A percentile compares a stretch with the other conserved stretches of the same genome.
These are phyloP conservation scores for Quercus rubra DNA, from an alignment of 306 rosid genomes.

Conservation along the genomic window DNA sequence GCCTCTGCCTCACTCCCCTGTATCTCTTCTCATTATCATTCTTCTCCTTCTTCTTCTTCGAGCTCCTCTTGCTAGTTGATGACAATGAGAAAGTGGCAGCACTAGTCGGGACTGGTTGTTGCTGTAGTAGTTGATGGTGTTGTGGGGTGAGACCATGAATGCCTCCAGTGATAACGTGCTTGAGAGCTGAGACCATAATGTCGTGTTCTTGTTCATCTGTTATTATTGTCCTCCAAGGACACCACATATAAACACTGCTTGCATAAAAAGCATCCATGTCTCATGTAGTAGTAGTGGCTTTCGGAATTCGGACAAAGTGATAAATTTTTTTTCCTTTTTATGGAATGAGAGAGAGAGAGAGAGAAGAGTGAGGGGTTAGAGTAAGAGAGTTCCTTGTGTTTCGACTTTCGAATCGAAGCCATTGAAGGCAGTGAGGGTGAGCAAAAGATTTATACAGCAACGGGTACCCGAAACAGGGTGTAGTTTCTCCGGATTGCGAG, in stretches of 20 bases:
- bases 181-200: conserved; percentile 52
- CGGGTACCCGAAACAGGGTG: no score
- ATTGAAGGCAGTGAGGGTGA: no score
- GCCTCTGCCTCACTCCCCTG: conserved; percentile 65
- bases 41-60: neutral
- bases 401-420: no score
- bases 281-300: no score
- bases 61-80: neutral
- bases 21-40: conserved; percentile 1
- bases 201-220: conserved; percentile 40
- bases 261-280: no score
- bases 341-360: no score
- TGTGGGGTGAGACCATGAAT: neutral
- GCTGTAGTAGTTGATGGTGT: neutral
- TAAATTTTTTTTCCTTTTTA: no score
- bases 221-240: neutral
- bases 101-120: neutral
- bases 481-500: no score
- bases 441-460: no score
- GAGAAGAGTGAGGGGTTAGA: no score
- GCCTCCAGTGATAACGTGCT: conserved; percentile 32
- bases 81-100: conserved; percentile 6
- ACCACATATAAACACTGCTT: neutral
- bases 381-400: no score
- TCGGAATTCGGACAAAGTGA: no score